Base-by-base conservation (phyloP, 495 filamentous ascomycete species). In the Pseudotulostoma volvatum region DNA sequence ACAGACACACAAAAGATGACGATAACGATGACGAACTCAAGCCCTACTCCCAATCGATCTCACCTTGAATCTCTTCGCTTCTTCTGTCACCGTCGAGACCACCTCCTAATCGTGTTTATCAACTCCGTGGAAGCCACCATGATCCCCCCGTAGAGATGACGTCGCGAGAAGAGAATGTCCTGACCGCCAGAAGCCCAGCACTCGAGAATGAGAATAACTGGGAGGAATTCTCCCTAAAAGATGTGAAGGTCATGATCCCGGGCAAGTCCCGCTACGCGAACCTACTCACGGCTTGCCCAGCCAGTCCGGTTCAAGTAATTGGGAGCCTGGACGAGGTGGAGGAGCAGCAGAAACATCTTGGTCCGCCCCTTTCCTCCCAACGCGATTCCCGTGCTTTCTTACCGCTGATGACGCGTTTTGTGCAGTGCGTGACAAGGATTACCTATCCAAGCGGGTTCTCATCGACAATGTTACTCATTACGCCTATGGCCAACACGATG, bases 401-500 rank as follows among this genome's bases (percentile, higher is more conserved):
- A n/a, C n/a, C n/a, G n/a, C n/a, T n/a, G n/a, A n/a, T n/a, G n/a
- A n/a, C n/a, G n/a, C n/a, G n/a, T n/a, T 32, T 16, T 40, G 16
- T 18, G 25, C 38, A 60, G 74, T 71, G 48, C 44, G 57, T 54
- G 46, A 71, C 48, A 49, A 60, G 48, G 48, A 62, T 49, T 49
- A 63, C 53, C 43, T 63, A 38, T 53, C 61, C 7, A 68, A 70
- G 23, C 61, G 68, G 41, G 73, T 88, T 45, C 71, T 81, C 40
- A 69, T 87, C 34, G 57, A 64, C 25, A 61, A 70, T 34, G 75
- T 81, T 0, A 63, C 62, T 7, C 60, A 67, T 7, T 92, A 76
- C 56, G 76, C 83, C 0, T 81, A 83, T 49, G 80, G 79, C 14
- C 68, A 78, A 35, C 71, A 67, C 35, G 65, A 66, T 8, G 67